Conservation (phyloP, 306 rosid genomes). For the Boehmeria nivea region DNA sequence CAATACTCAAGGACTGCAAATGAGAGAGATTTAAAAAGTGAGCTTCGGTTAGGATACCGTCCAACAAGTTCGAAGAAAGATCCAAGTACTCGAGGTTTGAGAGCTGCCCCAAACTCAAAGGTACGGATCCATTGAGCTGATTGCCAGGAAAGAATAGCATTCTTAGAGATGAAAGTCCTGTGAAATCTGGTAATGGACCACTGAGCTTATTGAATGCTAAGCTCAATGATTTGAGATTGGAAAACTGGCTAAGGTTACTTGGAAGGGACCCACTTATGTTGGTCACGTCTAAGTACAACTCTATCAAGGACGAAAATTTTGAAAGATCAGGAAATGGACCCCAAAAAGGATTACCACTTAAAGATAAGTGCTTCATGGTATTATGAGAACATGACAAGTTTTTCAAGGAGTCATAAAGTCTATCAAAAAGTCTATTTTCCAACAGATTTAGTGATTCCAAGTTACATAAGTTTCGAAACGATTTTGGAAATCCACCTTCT, state of each 20-base stretch:
- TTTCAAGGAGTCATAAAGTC: constrained; percentile 16
- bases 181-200: constrained; percentile 17
- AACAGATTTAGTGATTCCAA: background rate
- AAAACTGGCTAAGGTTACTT: constrained; percentile 4
- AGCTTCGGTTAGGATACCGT: constrained; percentile 14
- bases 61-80: constrained; percentile 17
- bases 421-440: constrained; percentile 20
- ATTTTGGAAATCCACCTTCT: constrained; percentile 14
- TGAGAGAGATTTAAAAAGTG: constrained; percentile 15
- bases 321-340: constrained; percentile 19
- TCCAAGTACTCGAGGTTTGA: fast-evolving
- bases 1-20: background rate
- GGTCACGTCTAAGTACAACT: constrained; percentile 3
- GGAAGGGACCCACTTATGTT: constrained; percentile 21
- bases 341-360: constrained; percentile 15
- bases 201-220: constrained; percentile 5
- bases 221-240: constrained; percentile 19
- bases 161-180: background rate
- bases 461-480: constrained; percentile 10
- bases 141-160: background rate
- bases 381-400: constrained; percentile 14
- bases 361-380: background rate
- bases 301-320: constrained; percentile 14
- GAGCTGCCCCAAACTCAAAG: constrained; percentile 14
- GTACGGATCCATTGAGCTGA: constrained; percentile 19